A percentile compares a stretch with the other conserved stretches of the same genome.
Evolutionary conservation across 169 alveolate genomes (phyloP).

Genomic region (Besnoitia besnoiti): DNA sequence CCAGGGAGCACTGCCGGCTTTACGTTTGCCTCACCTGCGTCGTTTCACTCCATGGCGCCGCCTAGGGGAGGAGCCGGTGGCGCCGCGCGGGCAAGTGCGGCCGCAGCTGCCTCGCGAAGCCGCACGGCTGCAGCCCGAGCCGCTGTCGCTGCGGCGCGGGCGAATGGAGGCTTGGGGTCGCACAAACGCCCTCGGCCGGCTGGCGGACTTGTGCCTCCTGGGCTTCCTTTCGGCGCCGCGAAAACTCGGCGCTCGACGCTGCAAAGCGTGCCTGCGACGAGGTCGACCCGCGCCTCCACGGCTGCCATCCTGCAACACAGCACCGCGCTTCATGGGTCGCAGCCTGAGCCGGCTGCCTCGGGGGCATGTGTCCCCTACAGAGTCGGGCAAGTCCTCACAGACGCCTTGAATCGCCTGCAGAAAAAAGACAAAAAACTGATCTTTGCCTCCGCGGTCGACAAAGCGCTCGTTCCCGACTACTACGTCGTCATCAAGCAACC

Average conservation of each 20-base stretch:
- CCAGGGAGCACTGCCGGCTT: constrained; percentile 22
- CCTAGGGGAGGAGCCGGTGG: background rate
- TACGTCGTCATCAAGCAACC: constrained; percentile 39
- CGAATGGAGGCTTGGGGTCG: background rate
- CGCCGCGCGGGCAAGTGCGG: background rate
- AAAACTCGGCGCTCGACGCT: background rate
- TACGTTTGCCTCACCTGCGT: background rate
- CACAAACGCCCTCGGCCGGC: background rate
- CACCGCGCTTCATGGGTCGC: background rate
- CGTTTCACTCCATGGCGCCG: no score
- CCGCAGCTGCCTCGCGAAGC: background rate
- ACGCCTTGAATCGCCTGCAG: constrained; percentile 46
- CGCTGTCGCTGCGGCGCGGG: background rate
- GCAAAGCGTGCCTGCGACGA: background rate
- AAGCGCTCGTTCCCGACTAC: constrained; percentile 50
- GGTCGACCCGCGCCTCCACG: constrained; percentile 16
- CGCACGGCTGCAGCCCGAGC: constrained; percentile 32
- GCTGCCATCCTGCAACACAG: background rate
- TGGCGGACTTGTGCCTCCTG: background rate
- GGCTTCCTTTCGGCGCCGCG: background rate
- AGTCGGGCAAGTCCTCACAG: constrained; percentile 47
- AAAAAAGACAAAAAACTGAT: constrained; percentile 47
- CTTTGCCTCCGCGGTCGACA: constrained; percentile 53
- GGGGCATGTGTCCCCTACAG: constrained; percentile 10
- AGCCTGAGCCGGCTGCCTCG: background rate